A percentile compares a stretch with the other conserved stretches of the same genome.
Evolutionary conservation across 345 rosid genomes (phyloP).

Genomic region (Eucalyptus fibrosa): DNA sequence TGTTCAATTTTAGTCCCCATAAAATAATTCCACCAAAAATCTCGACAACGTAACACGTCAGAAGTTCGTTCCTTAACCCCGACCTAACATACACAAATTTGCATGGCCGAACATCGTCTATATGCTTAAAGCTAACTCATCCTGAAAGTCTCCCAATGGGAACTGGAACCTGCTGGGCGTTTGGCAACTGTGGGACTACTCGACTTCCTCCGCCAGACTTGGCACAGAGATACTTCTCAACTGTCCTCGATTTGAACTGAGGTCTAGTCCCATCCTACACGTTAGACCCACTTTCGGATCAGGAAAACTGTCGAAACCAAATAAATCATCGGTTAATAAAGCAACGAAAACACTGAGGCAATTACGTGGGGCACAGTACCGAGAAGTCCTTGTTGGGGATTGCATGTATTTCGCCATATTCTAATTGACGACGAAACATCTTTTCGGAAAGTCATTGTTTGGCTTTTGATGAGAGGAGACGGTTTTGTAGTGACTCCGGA

Average conservation of each 20-base stretch:
- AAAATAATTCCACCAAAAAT: neutral
- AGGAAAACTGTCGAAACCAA: neutral
- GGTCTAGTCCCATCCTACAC: constrained; percentile 37
- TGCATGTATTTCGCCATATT: too few relatives aligned
- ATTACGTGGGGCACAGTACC: neutral
- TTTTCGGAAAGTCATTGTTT: too few relatives aligned
- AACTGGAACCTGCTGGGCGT: too few relatives aligned
- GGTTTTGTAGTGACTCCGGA: too few relatives aligned
- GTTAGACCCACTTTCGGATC: neutral
- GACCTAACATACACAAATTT: neutral
- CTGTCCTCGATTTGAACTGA: constrained; percentile 28
- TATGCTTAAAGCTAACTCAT: too few relatives aligned
- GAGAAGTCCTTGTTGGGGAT: neutral
- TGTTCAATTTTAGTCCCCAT: neutral
- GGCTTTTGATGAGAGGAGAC: too few relatives aligned
- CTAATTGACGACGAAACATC: too few relatives aligned
- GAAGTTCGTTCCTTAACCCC: neutral
- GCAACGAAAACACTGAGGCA: neutral
- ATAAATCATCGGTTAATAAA: neutral
- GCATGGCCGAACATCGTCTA: neutral
- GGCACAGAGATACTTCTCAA: constrained; percentile 40
- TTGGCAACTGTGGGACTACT: constrained; percentile 17
- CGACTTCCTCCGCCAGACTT: constrained; percentile 37
- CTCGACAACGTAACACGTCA: neutral
- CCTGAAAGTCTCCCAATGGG: too few relatives aligned